A percentile compares a stretch with the other conserved stretches of the same genome.
Conservation (phyloP, 345 rosid species). For the Moricandia arvensis region DNA sequence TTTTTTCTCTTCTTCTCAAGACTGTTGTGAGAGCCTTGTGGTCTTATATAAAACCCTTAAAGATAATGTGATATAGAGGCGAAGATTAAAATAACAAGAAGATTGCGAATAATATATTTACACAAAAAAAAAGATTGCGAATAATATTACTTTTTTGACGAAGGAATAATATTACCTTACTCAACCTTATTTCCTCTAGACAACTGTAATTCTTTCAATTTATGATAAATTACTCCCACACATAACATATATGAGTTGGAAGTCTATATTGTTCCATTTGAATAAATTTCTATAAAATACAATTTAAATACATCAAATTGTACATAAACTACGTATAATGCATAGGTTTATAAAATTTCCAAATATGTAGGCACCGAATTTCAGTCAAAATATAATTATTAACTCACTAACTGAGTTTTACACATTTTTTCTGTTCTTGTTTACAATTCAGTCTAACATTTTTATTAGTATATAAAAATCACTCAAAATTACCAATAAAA, state of each 20-base stretch:
- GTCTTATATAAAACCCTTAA: neutral
- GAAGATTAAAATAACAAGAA: too few species aligned
- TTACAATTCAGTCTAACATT: neutral
- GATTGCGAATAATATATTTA: too few species aligned
- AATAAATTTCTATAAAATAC: neutral
- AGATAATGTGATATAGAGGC: too few species aligned
- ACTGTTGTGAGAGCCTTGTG: slow-evolving; percentile 1
- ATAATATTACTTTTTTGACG: too few species aligned
- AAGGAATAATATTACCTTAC: too few species aligned
- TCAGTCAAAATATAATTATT: neutral
- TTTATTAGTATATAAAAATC: neutral
- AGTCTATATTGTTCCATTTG: slow-evolving; percentile 1
- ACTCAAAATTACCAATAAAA: neutral
- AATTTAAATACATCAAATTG: neutral
- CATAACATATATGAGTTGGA: neutral
- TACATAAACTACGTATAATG: slow-evolving; percentile 6
- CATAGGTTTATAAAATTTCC: neutral
- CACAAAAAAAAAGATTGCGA: too few species aligned
- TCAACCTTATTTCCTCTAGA: neutral
- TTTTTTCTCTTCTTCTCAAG: too few species aligned
- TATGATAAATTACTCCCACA: neutral
- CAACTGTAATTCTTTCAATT: neutral
- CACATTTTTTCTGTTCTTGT: neutral
- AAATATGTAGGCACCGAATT: neutral
- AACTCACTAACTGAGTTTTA: neutral